Conservation (phyloP, 2,329 filamentous ascomycete species). For the Apiospora saccharicola region DNA sequence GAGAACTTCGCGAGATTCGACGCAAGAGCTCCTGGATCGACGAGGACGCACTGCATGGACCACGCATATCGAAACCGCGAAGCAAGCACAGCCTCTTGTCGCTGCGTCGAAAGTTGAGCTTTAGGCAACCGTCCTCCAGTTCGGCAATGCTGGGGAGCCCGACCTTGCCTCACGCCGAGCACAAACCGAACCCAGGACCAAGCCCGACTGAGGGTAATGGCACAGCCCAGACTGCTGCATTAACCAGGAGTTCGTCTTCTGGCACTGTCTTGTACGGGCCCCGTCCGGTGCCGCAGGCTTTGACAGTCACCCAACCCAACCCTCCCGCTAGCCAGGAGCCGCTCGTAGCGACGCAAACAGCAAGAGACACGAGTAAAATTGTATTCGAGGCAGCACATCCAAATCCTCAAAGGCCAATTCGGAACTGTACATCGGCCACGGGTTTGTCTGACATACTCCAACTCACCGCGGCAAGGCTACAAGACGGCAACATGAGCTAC, state of each 20-base stretch:
- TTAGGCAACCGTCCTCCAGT: slow-evolving; percentile 30
- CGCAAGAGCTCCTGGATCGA: slow-evolving; percentile 55
- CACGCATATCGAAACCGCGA: slow-evolving; percentile 45
- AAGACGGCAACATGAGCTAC: slow-evolving; percentile 46
- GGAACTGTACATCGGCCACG: slow-evolving; percentile 50
- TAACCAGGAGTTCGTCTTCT: not conserved
- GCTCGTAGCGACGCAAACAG: slow-evolving; percentile 9
- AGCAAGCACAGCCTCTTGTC: slow-evolving; percentile 19
- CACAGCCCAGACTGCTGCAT: not conserved
- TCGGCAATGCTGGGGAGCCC: slow-evolving; percentile 35
- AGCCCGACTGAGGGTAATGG: not conserved
- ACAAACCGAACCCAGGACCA: not conserved
- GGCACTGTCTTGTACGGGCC: not conserved
- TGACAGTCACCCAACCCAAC: not conserved
- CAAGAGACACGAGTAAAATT: slow-evolving; percentile 26
- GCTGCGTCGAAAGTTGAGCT: slow-evolving; percentile 34
- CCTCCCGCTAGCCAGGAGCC: not conserved
- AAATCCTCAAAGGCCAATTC: slow-evolving; percentile 17
- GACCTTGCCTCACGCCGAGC: slow-evolving; percentile 39
- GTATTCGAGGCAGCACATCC: slow-evolving; percentile 37
- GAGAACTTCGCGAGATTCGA: slow-evolving; percentile 36
- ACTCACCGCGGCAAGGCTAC: slow-evolving; percentile 60
- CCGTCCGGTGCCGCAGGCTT: not conserved
- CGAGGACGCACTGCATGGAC: slow-evolving; percentile 59
- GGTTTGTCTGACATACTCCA: slow-evolving; percentile 60